phyloP scores from a whole-genome alignment of 495 filamentous ascomycete species.

The Aspergillus baeticus region DNA sequence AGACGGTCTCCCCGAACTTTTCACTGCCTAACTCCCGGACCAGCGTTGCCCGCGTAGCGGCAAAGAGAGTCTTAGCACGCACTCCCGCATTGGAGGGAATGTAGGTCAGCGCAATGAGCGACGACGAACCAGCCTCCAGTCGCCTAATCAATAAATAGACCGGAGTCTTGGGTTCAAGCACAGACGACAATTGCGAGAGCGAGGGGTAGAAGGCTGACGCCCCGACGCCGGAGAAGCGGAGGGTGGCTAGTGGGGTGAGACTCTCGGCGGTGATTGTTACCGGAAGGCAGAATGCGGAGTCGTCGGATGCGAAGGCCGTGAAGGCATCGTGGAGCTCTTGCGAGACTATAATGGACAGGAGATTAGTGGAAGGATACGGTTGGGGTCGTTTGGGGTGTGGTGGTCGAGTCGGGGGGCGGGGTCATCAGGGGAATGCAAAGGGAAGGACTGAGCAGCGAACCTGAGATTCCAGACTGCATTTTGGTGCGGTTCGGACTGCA shows the following conservation, averaged over 20 bases:
- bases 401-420: background rate
- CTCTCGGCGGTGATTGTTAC: slow-evolving; percentile 75
- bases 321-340: slow-evolving; percentile 83
- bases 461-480: slow-evolving; percentile 91
- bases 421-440: background rate
- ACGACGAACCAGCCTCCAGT: slow-evolving; percentile 44
- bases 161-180: slow-evolving; percentile 71
- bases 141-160: slow-evolving; percentile 84
- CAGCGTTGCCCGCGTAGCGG: slow-evolving; percentile 80
- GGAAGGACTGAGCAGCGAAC: slow-evolving; percentile 39
- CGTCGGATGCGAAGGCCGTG: slow-evolving; percentile 63
- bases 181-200: slow-evolving; percentile 61
- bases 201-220: slow-evolving; percentile 63
- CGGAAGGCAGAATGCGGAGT: slow-evolving; percentile 72
- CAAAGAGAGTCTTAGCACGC: slow-evolving; percentile 94
- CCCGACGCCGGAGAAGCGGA: slow-evolving; percentile 50
- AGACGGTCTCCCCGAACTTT: slow-evolving; percentile 80
- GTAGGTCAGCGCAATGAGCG: slow-evolving; percentile 79
- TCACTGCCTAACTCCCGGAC: slow-evolving; percentile 85
- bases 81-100: slow-evolving; percentile 88
- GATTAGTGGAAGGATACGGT: background rate
- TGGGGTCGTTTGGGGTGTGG: background rate
- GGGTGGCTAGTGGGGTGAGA: slow-evolving; percentile 61
- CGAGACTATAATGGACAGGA: slow-evolving; percentile 59
- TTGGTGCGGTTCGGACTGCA: slow-evolving; percentile 19